Evolutionary conservation across 768 basidiomycete genomes (phyloP).

Genomic region (Tricholoma matsutake): DNA sequence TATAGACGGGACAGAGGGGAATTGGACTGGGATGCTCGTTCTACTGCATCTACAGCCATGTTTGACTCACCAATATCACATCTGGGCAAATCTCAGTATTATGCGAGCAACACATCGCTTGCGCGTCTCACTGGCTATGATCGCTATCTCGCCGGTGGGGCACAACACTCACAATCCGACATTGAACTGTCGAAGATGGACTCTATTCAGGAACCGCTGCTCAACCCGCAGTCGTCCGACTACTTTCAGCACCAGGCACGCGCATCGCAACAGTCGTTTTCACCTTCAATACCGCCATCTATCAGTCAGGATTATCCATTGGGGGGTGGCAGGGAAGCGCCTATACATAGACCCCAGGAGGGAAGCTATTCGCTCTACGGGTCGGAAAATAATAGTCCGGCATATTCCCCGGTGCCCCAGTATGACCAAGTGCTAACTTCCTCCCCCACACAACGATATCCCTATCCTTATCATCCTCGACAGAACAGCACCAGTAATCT

Average conservation of each 20-base stretch:
- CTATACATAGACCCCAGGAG: slow-evolving; percentile 58
- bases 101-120: slow-evolving; percentile 30
- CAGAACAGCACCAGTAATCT: slow-evolving; percentile 29
- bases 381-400: slow-evolving; percentile 24
- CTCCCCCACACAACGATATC: slow-evolving; percentile 19
- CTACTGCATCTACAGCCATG: slow-evolving; percentile 59
- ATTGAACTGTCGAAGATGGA: slow-evolving; percentile 60
- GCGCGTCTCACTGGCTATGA: slow-evolving; percentile 48
- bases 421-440: slow-evolving; percentile 14
- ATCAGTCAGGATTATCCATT: slow-evolving; percentile 32
- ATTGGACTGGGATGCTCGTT: slow-evolving; percentile 83
- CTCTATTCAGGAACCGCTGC: slow-evolving; percentile 59
- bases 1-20: slow-evolving; percentile 84
- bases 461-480: slow-evolving; percentile 25
- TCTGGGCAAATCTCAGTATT: slow-evolving; percentile 39
- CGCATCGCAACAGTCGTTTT: slow-evolving; percentile 37
- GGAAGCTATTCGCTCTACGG: slow-evolving; percentile 32
- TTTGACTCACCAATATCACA: slow-evolving; percentile 46
- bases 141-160: slow-evolving; percentile 52
- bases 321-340: slow-evolving; percentile 51
- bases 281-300: slow-evolving; percentile 41
- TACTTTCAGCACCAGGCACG: slow-evolving; percentile 33
- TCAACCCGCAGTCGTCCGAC: slow-evolving; percentile 34
- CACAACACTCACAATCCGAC: slow-evolving; percentile 30
- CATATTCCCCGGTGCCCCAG: slow-evolving; percentile 25